Percentiles rank a stretch among this genome's conserved stretches.
phyloP scores from a whole-genome alignment of 2,329 filamentous ascomycete species.

The Ophiocordyceps camponoti-rufipedis region DNA sequence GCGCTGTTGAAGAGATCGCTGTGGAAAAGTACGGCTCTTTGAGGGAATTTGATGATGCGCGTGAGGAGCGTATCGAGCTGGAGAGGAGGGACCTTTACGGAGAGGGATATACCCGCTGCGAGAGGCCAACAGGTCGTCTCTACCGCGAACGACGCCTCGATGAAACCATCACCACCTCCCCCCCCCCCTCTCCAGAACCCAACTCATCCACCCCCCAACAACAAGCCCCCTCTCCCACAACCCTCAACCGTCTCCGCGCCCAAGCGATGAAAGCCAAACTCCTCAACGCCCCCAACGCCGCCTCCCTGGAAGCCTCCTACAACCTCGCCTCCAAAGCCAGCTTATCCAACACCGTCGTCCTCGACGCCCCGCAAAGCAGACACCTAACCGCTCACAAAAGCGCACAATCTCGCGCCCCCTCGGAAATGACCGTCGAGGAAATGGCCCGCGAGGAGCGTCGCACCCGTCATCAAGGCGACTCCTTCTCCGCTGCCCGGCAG shows the following conservation, averaged over 20 bases:
- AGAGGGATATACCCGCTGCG: conserved; percentile 64
- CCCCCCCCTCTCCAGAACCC: not conserved
- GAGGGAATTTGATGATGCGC: conserved; percentile 74
- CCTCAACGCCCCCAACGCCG: conserved; percentile 55
- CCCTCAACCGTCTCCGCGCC: conserved; percentile 76
- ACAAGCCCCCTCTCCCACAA: conserved; percentile 51
- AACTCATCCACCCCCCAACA: conserved; percentile 19
- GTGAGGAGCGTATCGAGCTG: conserved; percentile 83
- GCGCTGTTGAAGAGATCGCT: conserved; percentile 65
- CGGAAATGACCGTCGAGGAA: conserved; percentile 84
- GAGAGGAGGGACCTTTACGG: conserved; percentile 73
- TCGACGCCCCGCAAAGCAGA: conserved; percentile 77
- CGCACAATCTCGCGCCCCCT: too few species aligned
- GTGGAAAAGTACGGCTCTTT: conserved; percentile 66
- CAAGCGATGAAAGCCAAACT: conserved; percentile 94
- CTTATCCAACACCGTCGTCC: conserved; percentile 55
- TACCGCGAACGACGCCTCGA: conserved; percentile 57
- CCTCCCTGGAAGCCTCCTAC: conserved; percentile 68
- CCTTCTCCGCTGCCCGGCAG: conserved; percentile 33
- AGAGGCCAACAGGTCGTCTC: conserved; percentile 75
- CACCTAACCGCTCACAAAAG: conserved; percentile 45
- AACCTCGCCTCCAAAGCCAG: conserved; percentile 39
- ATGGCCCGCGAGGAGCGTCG: conserved; percentile 92
- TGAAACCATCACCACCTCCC: conserved; percentile 19
- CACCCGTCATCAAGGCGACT: conserved; percentile 16